Evolutionary conservation across 1,139 yeast species (phyloP).

Genomic region (Yamadazyma buinensis): DNA sequence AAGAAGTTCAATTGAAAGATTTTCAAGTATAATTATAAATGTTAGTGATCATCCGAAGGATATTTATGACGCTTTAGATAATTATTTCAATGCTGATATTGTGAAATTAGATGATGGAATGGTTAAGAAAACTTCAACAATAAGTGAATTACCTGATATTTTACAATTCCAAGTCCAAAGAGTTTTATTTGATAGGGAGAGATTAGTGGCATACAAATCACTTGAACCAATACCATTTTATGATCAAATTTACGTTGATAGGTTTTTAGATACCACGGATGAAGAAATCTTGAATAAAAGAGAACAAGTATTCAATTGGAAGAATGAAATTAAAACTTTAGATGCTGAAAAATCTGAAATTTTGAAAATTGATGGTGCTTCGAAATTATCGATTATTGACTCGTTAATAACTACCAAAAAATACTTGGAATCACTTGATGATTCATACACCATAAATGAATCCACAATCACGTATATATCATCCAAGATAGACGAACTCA

Average conservation of each 20-base stretch:
- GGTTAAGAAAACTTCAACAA: slow-evolving; percentile 69
- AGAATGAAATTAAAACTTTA: slow-evolving; percentile 46
- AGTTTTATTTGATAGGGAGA: slow-evolving; percentile 79
- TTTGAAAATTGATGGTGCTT: slow-evolving; percentile 39
- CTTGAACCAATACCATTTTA: slow-evolving; percentile 78
- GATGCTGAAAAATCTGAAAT: slow-evolving; percentile 40
- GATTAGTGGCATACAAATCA: slow-evolving; percentile 75
- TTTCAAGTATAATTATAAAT: slow-evolving; percentile 76
- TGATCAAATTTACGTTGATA: slow-evolving; percentile 75
- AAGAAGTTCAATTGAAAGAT: slow-evolving; percentile 71
- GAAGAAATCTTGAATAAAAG: slow-evolving; percentile 49
- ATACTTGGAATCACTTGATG: slow-evolving; percentile 42
- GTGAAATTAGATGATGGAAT: slow-evolving; percentile 68
- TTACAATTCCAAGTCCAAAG: slow-evolving; percentile 91
- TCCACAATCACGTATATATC: slow-evolving; percentile 37
- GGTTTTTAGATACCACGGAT: slow-evolving; percentile 77
- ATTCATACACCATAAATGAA: slow-evolving; percentile 22
- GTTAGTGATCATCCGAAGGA: slow-evolving; percentile 86
- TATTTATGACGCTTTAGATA: slow-evolving; percentile 86
- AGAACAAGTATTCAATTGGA: slow-evolving; percentile 63
- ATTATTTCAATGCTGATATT: slow-evolving; percentile 74
- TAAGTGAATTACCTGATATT: slow-evolving; percentile 71
- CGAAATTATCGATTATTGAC: slow-evolving; percentile 49
- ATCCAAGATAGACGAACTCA: slow-evolving; percentile 21
- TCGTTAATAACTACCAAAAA: slow-evolving; percentile 50